Base-by-base conservation (phyloP, 1,284 basidiomycete genomes). In the Irpex lacteus region DNA sequence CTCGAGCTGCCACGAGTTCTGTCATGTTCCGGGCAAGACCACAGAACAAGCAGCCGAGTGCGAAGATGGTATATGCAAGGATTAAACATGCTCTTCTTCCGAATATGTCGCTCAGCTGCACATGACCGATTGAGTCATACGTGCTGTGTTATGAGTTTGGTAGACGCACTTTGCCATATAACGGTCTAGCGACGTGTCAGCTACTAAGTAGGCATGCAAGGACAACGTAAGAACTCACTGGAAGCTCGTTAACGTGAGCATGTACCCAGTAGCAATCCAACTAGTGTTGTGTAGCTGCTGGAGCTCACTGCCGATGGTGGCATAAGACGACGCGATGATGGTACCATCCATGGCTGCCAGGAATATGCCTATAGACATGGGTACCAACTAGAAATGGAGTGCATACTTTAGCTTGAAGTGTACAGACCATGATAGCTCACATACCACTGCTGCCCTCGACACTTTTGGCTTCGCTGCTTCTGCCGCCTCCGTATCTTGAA, bases 181-280 rank as follows among this genome's bases (percentile, higher is more conserved):
- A 71, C 9, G 87, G 86, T 68, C 86, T 87, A 19, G 3, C 7
- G 55, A 18, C 2, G 58, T 1, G 21, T 63, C 38, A 13, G 44
- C n/a, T n/a, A n/a, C n/a, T n/a, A n/a, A n/a, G n/a, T n/a, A n/a
- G n/a, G n/a, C n/a, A n/a, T 55, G 61, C 52, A 66, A 6, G 50
- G 7, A 60, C 40, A 5, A 8, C 15, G 3, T 19, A 36, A 50
- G 40, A 13, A 77, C 85, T 61, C 62, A 87, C 86, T 88, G 86
- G 67, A 88, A 86, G 65, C 81, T 84, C 0, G 86, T 85, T 52
- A 84, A 71, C 0, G 86, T 86, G 52, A 89, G 72, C 77, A 89
- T 80, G 68, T 88, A 88, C 0, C 82, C 81, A 0, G 86, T 88
- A 2, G 85, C 84, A 37, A 89, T 84, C 86, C 86, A 89, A 68